Base-by-base conservation (phyloP, 139 green algal genomes). In the Auxenochlorella pyrenoidosa region DNA sequence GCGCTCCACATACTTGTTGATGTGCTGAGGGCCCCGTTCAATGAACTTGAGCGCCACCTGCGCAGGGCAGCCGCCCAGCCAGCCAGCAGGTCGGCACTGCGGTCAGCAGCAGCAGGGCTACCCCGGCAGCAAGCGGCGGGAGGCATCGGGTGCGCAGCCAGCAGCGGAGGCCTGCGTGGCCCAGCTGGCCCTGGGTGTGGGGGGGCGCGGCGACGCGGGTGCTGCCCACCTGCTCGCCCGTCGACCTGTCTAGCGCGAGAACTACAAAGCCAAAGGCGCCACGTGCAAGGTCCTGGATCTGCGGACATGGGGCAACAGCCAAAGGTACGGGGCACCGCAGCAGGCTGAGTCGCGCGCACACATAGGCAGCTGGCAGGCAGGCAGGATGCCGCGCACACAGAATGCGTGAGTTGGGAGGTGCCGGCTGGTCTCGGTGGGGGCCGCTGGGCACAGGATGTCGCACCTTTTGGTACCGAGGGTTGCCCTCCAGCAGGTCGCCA, bases 1-100 rank as follows among this genome's bases (percentile, higher is more conserved):
- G 5, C 96, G 89, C 88, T 98, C 93, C 41, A 99, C 97, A 90
- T 99, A 99, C 88, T 99, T 98, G 75, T 93, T 97, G 43, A 99
- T 94, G 75, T 92, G 93, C 58, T 97, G 70, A 38, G 88, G 80
- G 6, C 89, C 89, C 21, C 89, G 86, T 36, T 90, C 41, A 15
- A 92, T 92, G 71, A 92, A 92, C 77, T 92, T 92, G 34, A 92
- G 65, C 6, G 89, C 89, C 60, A 92, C 88, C 34, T 79, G 30
- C 85, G 54, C 10, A 2, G 54, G 54, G 54, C 47, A 12, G 47
- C 8, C 8, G 47, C n/a, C n/a, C n/a, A n/a, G n/a, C n/a, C n/a
- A n/a, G n/a, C 47, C 47, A 54, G 47, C 47, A 54, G 47, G 47
- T 10, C 47, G 10, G 47, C 47, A 10, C 47, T 54, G 47, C 8